Percentiles rank a stretch among this genome's conserved stretches.
Conservation (phyloP, 2,329 filamentous ascomycete genomes). For the Sporothrix brasiliensis region DNA sequence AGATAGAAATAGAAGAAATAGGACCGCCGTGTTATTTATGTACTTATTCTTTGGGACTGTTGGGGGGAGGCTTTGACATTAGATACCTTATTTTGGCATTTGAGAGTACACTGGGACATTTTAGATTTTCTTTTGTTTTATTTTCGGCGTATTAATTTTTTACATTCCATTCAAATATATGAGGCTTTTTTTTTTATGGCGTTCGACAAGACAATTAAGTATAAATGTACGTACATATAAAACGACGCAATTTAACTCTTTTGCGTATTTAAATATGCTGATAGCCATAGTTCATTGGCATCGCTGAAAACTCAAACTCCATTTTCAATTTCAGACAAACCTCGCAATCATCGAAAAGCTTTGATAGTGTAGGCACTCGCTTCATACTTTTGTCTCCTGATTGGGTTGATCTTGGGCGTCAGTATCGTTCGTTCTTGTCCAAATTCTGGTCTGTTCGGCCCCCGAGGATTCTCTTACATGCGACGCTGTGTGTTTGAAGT, state of each 20-base stretch:
- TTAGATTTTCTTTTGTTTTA: not conserved
- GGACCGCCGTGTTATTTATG: not conserved
- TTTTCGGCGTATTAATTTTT: not conserved
- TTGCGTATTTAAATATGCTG: not conserved
- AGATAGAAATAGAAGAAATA: not conserved
- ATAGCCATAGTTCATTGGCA: no score
- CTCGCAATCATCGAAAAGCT: no score
- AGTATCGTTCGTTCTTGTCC: constrained; percentile 5
- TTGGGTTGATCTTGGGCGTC: not conserved
- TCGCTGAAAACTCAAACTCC: no score
- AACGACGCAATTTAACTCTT: not conserved
- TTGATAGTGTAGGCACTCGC: no score
- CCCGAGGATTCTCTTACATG: not conserved
- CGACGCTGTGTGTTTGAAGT: constrained; percentile 9
- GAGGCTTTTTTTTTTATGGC: not conserved
- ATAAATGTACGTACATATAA: no score
- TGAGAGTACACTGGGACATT: not conserved
- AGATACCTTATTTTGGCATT: not conserved
- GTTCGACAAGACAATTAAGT: no score
- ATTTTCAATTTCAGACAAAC: no score
- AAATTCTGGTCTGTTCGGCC: not conserved
- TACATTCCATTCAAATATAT: not conserved
- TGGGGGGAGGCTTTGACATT: not conserved
- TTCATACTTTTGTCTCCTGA: no score
- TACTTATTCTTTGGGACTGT: no score